A percentile compares a stretch with the other conserved stretches of the same genome.
These are phyloP conservation scores for Manihot esculenta DNA, from an alignment of 441 rosid species.

Conservation along the genomic window DNA sequence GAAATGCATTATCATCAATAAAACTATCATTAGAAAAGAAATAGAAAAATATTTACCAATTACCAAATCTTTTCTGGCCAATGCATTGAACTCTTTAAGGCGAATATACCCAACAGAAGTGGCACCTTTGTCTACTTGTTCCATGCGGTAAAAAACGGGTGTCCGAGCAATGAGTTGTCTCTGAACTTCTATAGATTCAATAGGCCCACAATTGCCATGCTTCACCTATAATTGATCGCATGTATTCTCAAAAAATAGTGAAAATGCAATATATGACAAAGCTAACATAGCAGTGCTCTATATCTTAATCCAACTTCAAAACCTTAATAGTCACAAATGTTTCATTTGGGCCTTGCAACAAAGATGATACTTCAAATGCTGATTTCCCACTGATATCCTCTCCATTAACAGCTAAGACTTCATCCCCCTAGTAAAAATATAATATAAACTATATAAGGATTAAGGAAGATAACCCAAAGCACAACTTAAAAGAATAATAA, in stretches of 20 bases:
- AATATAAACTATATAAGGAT: no score
- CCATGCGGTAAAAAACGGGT: constrained; percentile 81
- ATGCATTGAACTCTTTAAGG: constrained; percentile 89
- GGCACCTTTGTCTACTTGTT: constrained; percentile 61
- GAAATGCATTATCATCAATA: not conserved
- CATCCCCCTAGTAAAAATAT: constrained; percentile 77
- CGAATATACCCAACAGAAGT: constrained; percentile 76
- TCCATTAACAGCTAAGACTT: constrained; percentile 80
- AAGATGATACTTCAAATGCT: constrained; percentile 87
- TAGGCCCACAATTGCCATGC: constrained; percentile 85
- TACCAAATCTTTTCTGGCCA: constrained; percentile 91
- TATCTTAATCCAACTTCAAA: constrained; percentile 12
- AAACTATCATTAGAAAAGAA: constrained; percentile 7
- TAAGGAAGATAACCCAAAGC: not conserved
- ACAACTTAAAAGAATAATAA: not conserved
- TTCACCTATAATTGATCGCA: constrained; percentile 54
- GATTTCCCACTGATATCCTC: constrained; percentile 79
- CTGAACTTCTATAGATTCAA: constrained; percentile 63
- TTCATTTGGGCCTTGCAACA: constrained; percentile 91
- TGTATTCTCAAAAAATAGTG: constrained; percentile 2
- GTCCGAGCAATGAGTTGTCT: constrained; percentile 82
- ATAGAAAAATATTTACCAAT: constrained; percentile 50
- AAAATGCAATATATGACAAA: constrained; percentile 3
- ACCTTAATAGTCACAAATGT: constrained; percentile 81
- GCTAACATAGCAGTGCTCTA: constrained; percentile 10